Evolutionary conservation across 2,329 filamentous ascomycete genomes (phyloP).

Genomic region (Pyricularia pennisetigena): DNA sequence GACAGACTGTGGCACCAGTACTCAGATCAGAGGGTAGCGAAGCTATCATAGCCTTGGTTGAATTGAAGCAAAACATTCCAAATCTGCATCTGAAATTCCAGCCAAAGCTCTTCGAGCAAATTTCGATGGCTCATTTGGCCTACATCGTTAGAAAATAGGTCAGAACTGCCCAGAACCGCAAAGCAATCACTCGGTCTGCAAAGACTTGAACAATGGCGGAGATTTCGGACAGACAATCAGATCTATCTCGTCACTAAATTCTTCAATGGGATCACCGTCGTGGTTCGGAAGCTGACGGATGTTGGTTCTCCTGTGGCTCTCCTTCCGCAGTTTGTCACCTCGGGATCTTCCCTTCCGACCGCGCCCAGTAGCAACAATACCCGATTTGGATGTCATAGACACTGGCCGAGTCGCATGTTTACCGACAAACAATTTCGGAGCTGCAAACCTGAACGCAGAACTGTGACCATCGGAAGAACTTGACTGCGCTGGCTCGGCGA

Average conservation of each 20-base stretch:
- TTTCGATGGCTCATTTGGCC: neutral
- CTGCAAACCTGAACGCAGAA: constrained; percentile 16
- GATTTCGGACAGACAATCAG: constrained; percentile 2
- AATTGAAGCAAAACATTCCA: neutral
- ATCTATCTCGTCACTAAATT: constrained; percentile 12
- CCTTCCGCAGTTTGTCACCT: neutral
- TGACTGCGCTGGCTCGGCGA: constrained; percentile 1
- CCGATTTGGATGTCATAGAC: neutral
- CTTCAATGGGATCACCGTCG: constrained; percentile 20
- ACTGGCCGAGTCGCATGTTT: constrained; percentile 10
- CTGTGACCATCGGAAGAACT: constrained; percentile 6
- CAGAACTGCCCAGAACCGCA: neutral
- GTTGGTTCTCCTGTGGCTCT: constrained; percentile 7
- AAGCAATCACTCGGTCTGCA: constrained; percentile 13
- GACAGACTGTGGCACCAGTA: neutral
- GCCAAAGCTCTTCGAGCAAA: neutral
- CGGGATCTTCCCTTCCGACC: constrained; percentile 9
- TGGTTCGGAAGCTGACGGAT: constrained; percentile 20
- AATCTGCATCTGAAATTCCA: neutral
- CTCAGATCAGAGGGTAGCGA: neutral
- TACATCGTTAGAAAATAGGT: neutral
- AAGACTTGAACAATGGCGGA: constrained; percentile 15
- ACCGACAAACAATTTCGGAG: constrained; percentile 18
- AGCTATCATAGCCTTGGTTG: neutral
- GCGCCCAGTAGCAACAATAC: neutral